Base-by-base conservation (phyloP, 345 rosid species). In the Citrus hindsii region DNA sequence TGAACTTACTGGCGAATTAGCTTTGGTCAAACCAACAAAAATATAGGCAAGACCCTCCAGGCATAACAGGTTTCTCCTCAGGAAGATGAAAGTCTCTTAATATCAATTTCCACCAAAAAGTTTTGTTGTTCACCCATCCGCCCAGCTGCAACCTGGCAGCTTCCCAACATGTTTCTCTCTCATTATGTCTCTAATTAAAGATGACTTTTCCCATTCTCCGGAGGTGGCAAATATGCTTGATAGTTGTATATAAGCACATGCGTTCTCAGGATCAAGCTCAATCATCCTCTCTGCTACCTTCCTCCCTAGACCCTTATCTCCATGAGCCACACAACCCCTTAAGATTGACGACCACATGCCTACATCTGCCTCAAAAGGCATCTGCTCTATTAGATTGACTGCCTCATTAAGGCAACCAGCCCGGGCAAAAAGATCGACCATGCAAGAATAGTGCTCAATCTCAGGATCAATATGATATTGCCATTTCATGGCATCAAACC, bases 201-300 rank as follows among this genome's bases (percentile, higher is more conserved):
- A 92, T 40, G 97, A 90, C 74, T 79, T 89, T 80, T 90, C 95
- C 98, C 98, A 93, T 62, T 95, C 92, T 73, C 97, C 95, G 22
- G 89, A 81, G 71, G 85, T 80, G 76, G 98, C 95, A 66, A 90
- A 86, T 66, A 95, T 79, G 72, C 82, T 80, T 5, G 97, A 92
- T 25, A 93, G 79, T 84, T 89, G 95, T 7, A 92, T 87, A 75
- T 93, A 93, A 77, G 98, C 98, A 76, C 84, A 83, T 16, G 95
- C 81, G 69, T 91, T 91, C 82, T 84, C 91, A 19, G 98, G 98
- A 85, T 95, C 94, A 22, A 93, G 92, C 82, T 89, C 88, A 73
- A 92, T 85, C 74, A 95, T 91, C 78, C 76, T 77, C 80, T 84
- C 85, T 18, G 93, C 97, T 76, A 91, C 93, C 79, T 83, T 87